Evolutionary conservation across 202 grass and related monocot genomes (phyloP).

Genomic region (Alloteropsis angusta): DNA sequence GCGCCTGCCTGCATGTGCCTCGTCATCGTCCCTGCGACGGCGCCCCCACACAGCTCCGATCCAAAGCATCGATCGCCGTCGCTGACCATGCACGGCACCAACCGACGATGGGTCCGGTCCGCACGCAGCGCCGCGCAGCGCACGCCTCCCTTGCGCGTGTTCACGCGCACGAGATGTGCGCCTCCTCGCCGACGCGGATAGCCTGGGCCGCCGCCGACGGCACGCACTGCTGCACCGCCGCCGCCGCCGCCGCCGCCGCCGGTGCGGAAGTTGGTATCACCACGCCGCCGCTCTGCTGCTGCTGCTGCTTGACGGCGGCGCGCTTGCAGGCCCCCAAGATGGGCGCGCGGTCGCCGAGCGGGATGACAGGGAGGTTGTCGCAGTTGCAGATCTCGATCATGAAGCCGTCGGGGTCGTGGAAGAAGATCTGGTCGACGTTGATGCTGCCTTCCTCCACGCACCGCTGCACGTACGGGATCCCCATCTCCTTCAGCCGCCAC

Average conservation of each 20-base stretch:
- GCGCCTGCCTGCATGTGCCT: too few relatives aligned
- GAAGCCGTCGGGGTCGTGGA: constrained; percentile 88
- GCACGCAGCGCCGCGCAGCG: too few relatives aligned
- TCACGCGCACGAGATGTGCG: constrained; percentile 47
- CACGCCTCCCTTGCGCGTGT: fast-evolving
- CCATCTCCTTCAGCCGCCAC: constrained; percentile 59
- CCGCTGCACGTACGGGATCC: constrained; percentile 33
- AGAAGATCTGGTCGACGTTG: constrained; percentile 85
- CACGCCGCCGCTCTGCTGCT: too few relatives aligned
- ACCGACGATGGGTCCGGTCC: too few relatives aligned
- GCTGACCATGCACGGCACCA: too few relatives aligned
- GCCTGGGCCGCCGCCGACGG: background rate
- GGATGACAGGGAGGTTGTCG: constrained; percentile 70
- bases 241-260: background rate
- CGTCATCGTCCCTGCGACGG: too few relatives aligned
- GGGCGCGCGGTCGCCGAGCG: too few relatives aligned
- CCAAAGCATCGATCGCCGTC: too few relatives aligned
- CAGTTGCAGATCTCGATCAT: constrained; percentile 99
- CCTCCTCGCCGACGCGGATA: constrained; percentile 40
- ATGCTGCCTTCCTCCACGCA: constrained; percentile 74
- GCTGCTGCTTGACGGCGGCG: too few relatives aligned
- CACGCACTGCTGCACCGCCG: background rate
- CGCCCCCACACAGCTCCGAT: too few relatives aligned
- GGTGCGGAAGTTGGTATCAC: background rate
- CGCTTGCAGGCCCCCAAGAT: too few relatives aligned